These are phyloP conservation scores for Iberis amara DNA, from an alignment of 441 rosid genomes.

Conservation along the genomic window DNA sequence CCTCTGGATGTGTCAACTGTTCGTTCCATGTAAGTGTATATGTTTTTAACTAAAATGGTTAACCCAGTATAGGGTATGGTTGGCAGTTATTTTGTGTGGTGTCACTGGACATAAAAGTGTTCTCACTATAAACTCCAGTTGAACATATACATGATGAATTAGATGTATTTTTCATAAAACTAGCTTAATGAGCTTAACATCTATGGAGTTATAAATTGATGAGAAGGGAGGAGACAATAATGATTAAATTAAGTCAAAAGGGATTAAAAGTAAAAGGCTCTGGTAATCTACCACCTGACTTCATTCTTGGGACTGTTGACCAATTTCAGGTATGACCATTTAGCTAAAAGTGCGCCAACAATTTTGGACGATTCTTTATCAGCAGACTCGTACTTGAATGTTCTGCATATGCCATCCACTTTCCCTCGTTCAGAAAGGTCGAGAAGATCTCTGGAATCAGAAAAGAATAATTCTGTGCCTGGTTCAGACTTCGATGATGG, in stretches of 20 bases:
- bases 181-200: slow-evolving; percentile 8
- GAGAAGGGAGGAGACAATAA: background rate
- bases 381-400: slow-evolving; percentile 96
- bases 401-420: slow-evolving; percentile 93
- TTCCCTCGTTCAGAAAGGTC: slow-evolving; percentile 96
- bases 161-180: slow-evolving; percentile 7
- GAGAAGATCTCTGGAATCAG: slow-evolving; percentile 58
- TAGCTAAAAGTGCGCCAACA: slow-evolving; percentile 97
- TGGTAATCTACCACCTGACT: slow-evolving; percentile 20
- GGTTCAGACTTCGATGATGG: slow-evolving; percentile 67
- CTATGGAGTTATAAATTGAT: slow-evolving; percentile 1
- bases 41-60: slow-evolving; percentile 6
- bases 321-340: slow-evolving; percentile 82
- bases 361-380: slow-evolving; percentile 98
- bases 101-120: slow-evolving; percentile 6
- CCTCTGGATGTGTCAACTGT: slow-evolving; percentile 90
- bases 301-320: slow-evolving; percentile 16
- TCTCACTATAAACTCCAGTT: slow-evolving; percentile 20
- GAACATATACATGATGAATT: slow-evolving; percentile 16
- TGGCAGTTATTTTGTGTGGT: background rate
- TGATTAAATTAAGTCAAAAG: background rate
- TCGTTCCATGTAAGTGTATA: slow-evolving; percentile 80
- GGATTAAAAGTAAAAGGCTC: background rate
- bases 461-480: slow-evolving; percentile 44
- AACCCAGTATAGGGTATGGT: slow-evolving; percentile 2